Evolutionary conservation across 495 filamentous ascomycete genomes (phyloP).

Genomic region (Xylaria palmicola): DNA sequence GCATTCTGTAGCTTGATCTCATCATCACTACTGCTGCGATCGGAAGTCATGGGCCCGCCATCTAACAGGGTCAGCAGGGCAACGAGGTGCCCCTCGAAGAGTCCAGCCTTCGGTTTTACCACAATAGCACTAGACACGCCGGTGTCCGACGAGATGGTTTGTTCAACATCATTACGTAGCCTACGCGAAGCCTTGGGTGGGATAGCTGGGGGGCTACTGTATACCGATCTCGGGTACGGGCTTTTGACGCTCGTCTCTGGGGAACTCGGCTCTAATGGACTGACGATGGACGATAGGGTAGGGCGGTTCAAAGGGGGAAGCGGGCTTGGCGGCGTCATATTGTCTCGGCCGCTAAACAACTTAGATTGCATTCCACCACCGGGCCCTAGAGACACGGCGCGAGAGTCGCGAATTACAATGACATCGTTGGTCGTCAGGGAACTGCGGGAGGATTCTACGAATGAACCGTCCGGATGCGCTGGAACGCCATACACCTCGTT

Average conservation of each 20-base stretch:
- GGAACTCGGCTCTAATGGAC: slow-evolving; percentile 15
- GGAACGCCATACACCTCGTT: neutral
- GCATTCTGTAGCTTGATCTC: slow-evolving; percentile 39
- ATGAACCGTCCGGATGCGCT: neutral
- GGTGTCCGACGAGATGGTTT: slow-evolving; percentile 16
- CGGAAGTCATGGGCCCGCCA: slow-evolving; percentile 18
- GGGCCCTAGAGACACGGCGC: slow-evolving; percentile 30
- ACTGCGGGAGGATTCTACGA: slow-evolving; percentile 6
- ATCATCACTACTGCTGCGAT: slow-evolving; percentile 13
- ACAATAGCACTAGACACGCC: slow-evolving; percentile 38
- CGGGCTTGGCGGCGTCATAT: slow-evolving; percentile 19
- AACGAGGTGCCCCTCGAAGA: slow-evolving; percentile 45
- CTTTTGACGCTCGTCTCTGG: slow-evolving; percentile 6
- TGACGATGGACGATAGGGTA: slow-evolving; percentile 2
- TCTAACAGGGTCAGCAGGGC: slow-evolving; percentile 40
- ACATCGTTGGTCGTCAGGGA: neutral
- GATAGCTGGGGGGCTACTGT: slow-evolving; percentile 10
- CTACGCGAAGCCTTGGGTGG: slow-evolving; percentile 23
- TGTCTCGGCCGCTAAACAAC: slow-evolving; percentile 40
- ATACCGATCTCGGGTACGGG: slow-evolving; percentile 5
- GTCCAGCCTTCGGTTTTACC: slow-evolving; percentile 45
- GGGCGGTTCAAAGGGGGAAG: neutral
- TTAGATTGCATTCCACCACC: slow-evolving; percentile 42
- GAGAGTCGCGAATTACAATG: slow-evolving; percentile 4
- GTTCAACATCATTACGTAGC: slow-evolving; percentile 22